Evolutionary conservation across 140 eudicot genomes (phyloP), one percentile per base, ranked within the genome.

Genomic region (Senecio squalidus): DNA sequence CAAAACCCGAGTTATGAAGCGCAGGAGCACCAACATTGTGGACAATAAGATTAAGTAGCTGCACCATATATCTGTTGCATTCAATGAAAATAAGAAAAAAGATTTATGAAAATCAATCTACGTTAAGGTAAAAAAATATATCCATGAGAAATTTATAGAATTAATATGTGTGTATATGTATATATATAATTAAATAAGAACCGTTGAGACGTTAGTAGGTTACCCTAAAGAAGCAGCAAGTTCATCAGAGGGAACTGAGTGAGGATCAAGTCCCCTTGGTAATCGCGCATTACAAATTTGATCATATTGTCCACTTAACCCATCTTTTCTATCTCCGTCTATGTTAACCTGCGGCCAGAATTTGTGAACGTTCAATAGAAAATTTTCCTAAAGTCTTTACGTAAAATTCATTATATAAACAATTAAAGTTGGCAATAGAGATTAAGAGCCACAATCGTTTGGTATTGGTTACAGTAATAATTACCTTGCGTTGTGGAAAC

Each of bases 1-100:
- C 99, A 76, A 88, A 93, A 47, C 96, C 99, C 22, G 99, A 82
- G 83, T 88, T 82, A 62, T 93, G 99, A 74, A 93, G 99, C 0
- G 88, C 95, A 27, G 99, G 99, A 61, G 88, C 84, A 73, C 95
- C 89, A 58, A 93, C 82, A 58, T 67, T 73, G 39, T 77, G 78
- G 47, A 84, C 74, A 57, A 93, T 77, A 46, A 93, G 89, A 76
- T 93, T 88, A 60, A 93, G 81, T 67, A 93, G 89, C 67, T 84
- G 99, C 83, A 93, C 96, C 99, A 92, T 87, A 40, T 84, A 87
- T 57, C 98, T 92, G 94, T 48, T 63, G 31, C 59, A 69, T 49
- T 9, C 57, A 64, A 70, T 30, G 14, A 49, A 25, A 22, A 60
- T 51, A 13, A 68, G 24, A 15, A 60, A 48, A 16, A 2, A 6